Evolutionary conservation across 257 asterid species (phyloP), one percentile per base, ranked within the genome.

Genomic region (Cordia subcordata): DNA sequence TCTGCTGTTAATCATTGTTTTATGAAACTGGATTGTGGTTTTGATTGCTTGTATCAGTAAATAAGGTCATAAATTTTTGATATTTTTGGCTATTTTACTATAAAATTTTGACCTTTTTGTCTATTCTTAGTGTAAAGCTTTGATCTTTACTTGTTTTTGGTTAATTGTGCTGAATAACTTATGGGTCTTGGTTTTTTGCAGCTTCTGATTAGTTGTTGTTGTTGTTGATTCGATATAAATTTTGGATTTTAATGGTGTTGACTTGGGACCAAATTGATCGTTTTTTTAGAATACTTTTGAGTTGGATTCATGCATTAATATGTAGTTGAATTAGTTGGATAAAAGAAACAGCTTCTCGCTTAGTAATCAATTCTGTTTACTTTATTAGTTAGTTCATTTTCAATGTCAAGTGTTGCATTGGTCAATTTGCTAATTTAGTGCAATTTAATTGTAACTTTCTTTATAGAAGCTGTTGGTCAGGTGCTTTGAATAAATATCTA

Each of bases 31-130:
- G 8, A 57, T 60, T 59, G 72, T 16, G 20, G 38, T 58, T 32
- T 18, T 27, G 15, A 42, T 46, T 55, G 27, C 4, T 39, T 21
- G 61, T 40, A 13, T 45, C 53, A 3, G 3, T 1, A 27, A 27
- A 27, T 27, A 27, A 27, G 19, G 13, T 16, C 14, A 50, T 47
- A 47, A 68, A 66, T 57, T 18, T 47, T 8, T 61, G 61, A 57
- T 65, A 67, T 63, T 63, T 70, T 50, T 56, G 5, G 14, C 11
- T 42, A 8, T 17, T 60, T 22, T 16, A 53, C 33, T 40, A 45
- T 37, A 64, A 64, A 53, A 40, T 50, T 57, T 38, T 39, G 53
- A 49, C 51, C 65, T 17, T 66, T 58, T 58, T 58, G 51, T 4
- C 33, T 10, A 9, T 0, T 54, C 55, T 37, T n/a, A 53, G 23